Conservation (phyloP, 768 basidiomycete genomes). For the Lentinula detonsa region DNA sequence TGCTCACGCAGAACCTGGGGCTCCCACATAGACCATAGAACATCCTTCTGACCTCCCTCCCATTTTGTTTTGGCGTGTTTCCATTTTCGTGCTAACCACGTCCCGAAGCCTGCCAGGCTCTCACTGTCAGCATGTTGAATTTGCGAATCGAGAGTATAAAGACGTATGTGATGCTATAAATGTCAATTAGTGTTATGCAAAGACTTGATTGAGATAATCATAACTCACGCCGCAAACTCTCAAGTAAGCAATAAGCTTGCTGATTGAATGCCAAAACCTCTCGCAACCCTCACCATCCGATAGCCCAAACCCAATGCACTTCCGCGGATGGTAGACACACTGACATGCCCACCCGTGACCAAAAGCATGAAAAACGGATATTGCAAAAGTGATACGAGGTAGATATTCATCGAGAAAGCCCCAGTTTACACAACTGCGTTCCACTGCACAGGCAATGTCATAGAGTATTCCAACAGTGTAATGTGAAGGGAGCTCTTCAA, state of each 20-base stretch:
- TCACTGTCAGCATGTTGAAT: no score
- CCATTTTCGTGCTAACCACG: no score
- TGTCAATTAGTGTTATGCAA: not conserved
- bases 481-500: slow-evolving; percentile 22
- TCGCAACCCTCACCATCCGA: not conserved
- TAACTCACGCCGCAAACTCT: slow-evolving; percentile 12
- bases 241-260: slow-evolving; percentile 13
- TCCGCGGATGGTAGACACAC: no score
- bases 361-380: slow-evolving; percentile 31
- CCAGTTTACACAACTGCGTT: slow-evolving; percentile 19
- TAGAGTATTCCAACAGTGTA: slow-evolving; percentile 21
- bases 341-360: slow-evolving; percentile 29
- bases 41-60: no score
- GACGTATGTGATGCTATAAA: not conserved
- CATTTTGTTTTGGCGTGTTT: no score
- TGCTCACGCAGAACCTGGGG: no score
- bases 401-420: slow-evolving; percentile 18
- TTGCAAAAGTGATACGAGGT: slow-evolving; percentile 17
- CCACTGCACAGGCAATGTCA: slow-evolving; percentile 30
- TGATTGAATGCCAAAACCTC: slow-evolving; percentile 17
- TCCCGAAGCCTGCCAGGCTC: no score
- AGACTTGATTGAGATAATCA: not conserved
- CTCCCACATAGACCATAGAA: no score
- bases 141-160: not conserved
- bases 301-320: no score